Conservation (phyloP, 2,329 filamentous ascomycete species). For the Ophiocordyceps australis region DNA sequence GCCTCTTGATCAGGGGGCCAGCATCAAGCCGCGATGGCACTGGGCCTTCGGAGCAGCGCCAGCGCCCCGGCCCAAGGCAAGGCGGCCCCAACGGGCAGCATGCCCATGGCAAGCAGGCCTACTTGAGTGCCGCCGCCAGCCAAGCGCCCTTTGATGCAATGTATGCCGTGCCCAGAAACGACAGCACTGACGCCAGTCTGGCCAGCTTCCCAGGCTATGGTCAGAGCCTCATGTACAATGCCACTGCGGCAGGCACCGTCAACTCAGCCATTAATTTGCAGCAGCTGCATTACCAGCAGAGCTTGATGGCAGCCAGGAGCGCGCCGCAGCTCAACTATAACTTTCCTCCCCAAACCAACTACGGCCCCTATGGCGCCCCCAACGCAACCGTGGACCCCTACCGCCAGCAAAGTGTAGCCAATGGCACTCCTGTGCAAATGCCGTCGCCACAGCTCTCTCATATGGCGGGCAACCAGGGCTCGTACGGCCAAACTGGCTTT, state of each 20-base stretch:
- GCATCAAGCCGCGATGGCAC: slow-evolving; percentile 23
- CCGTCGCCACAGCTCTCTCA: slow-evolving; percentile 19
- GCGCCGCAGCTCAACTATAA: slow-evolving; percentile 36
- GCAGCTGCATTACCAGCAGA: slow-evolving; percentile 41
- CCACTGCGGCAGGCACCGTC: slow-evolving; percentile 23
- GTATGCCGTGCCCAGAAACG: slow-evolving; percentile 31
- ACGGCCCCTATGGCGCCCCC: slow-evolving; percentile 29
- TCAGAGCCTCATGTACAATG: slow-evolving; percentile 34
- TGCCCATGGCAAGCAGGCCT: slow-evolving; percentile 18
- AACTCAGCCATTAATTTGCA: slow-evolving; percentile 27
- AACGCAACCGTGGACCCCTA: slow-evolving; percentile 36
- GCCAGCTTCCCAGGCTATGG: slow-evolving; percentile 30
- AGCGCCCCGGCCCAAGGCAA: slow-evolving; percentile 38
- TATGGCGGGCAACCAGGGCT: slow-evolving; percentile 22
- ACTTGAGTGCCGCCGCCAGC: slow-evolving; percentile 21
- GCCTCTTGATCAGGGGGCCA: slow-evolving; percentile 51
- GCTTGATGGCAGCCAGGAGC: slow-evolving; percentile 33
- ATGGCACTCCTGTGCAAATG: slow-evolving; percentile 31
- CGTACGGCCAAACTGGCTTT: slow-evolving; percentile 31
- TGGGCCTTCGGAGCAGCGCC: slow-evolving; percentile 27
- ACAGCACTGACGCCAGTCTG: slow-evolving; percentile 30
- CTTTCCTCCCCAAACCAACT: slow-evolving; percentile 34
- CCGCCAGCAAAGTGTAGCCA: slow-evolving; percentile 29
- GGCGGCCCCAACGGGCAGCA: slow-evolving; percentile 24
- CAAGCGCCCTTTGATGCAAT: slow-evolving; percentile 29